Conservation (phyloP, 805 yeast genomes). For the Grigorovia jiainica region DNA sequence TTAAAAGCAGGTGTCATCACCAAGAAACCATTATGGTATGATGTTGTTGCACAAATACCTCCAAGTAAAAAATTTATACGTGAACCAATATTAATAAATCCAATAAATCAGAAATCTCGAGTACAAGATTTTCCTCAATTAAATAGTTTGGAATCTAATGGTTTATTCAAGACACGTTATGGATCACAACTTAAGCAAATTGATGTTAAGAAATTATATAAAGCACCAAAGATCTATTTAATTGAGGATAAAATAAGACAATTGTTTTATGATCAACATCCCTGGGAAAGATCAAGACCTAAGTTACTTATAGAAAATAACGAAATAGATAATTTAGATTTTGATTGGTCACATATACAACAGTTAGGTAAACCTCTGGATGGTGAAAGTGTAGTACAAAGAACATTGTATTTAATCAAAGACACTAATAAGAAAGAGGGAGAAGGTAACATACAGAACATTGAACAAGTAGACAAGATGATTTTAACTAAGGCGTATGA, state of each 20-base stretch:
- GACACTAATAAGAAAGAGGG: too few species aligned
- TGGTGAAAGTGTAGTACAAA: constrained; percentile 82
- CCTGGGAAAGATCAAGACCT: constrained; percentile 96
- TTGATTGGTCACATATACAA: constrained; percentile 72
- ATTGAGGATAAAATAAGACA: constrained; percentile 70
- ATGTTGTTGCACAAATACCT: constrained; percentile 74
- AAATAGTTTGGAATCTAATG: constrained; percentile 9
- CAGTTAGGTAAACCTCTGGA: constrained; percentile 70
- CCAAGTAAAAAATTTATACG: constrained; percentile 52
- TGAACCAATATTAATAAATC: constrained; percentile 21
- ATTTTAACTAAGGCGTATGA: constrained; percentile 62
- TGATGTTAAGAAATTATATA: constrained; percentile 14
- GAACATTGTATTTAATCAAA: constrained; percentile 49
- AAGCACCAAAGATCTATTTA: constrained; percentile 25
- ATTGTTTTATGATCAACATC: constrained; percentile 84
- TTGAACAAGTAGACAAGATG: constrained; percentile 13
- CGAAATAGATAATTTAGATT: constrained; percentile 46
- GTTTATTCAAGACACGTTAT: constrained; percentile 29
- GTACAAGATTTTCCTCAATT: constrained; percentile 12
- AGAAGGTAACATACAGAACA: too few species aligned
- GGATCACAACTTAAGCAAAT: constrained; percentile 14
- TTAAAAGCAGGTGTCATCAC: constrained; percentile 59
- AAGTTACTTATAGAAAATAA: constrained; percentile 69
- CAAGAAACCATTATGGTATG: constrained; percentile 81
- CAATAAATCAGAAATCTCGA: constrained; percentile 7